Conservation (phyloP, 306 rosid species). For the Cicer bijugum region DNA sequence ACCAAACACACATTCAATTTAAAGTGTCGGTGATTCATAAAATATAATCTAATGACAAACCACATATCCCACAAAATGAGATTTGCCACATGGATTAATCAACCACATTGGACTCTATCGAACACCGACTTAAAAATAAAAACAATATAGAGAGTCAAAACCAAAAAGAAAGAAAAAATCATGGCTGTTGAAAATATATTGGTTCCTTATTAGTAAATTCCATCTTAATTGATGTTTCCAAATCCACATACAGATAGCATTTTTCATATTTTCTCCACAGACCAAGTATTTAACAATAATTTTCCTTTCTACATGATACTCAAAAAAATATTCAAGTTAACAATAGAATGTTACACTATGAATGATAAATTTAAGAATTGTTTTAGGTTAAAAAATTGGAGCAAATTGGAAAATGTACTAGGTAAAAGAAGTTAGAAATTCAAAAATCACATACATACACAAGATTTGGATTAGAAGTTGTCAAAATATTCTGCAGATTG, state of each 20-base stretch:
- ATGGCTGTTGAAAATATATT: background rate
- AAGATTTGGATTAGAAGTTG: background rate
- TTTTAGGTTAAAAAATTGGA: background rate
- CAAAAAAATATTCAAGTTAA: background rate
- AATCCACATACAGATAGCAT: background rate
- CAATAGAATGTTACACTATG: background rate
- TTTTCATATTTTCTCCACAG: background rate
- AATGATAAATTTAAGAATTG: constrained; percentile 8
- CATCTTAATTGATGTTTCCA: background rate
- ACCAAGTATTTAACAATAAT: background rate
- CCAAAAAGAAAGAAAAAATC: background rate
- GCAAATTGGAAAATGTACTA: background rate
- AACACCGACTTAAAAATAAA: background rate
- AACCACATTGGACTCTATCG: background rate
- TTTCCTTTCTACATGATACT: constrained; percentile 15
- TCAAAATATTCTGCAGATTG: background rate
- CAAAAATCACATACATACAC: constrained; percentile 6
- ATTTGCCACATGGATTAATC: background rate
- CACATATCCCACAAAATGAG: constrained; percentile 1
- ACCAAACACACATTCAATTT: too few species aligned
- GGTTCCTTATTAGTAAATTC: background rate
- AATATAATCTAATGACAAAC: background rate
- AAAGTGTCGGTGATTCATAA: too few species aligned
- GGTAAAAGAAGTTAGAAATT: constrained; percentile 18
- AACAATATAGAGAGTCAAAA: background rate